These are phyloP conservation scores for Debaryomyces castellii DNA, from an alignment of 805 yeast genomes.

Conservation along the genomic window DNA sequence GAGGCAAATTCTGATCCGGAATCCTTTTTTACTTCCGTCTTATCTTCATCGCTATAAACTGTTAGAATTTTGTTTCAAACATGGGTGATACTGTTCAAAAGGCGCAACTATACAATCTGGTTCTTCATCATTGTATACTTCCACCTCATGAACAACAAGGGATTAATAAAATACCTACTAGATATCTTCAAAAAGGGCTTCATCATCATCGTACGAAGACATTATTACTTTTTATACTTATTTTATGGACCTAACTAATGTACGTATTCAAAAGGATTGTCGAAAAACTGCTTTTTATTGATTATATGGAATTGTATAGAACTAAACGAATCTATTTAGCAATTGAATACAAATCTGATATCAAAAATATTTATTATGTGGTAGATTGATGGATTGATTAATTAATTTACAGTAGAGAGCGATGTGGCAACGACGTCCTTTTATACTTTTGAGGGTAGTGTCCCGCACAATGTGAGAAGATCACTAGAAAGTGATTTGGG, in stretches of 20 bases:
- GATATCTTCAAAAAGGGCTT: slow-evolving; percentile 90
- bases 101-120: not conserved
- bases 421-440: not conserved
- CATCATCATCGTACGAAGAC: slow-evolving; percentile 78
- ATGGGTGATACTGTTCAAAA: not conserved
- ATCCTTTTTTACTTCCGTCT: slow-evolving; percentile 1
- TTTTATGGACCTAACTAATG: slow-evolving; percentile 9
- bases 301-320: slow-evolving; percentile 18
- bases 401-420: not conserved
- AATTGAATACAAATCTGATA: slow-evolving; percentile 7
- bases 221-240: slow-evolving; percentile 13
- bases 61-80: not conserved
- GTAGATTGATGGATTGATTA: not conserved
- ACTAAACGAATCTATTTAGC: slow-evolving; percentile 20
- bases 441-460: not conserved
- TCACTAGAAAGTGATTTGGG: no score
- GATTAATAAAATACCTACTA: slow-evolving; percentile 38
- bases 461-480: not conserved
- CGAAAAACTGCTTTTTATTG: slow-evolving; percentile 17
- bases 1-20: not conserved
- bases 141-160: not conserved
- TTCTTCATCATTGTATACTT: not conserved
- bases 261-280: slow-evolving; percentile 8
- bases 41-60: slow-evolving; percentile 8
- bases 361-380: not conserved